Conservation (phyloP, 768 basidiomycete species). For the Mycena capillaripes region DNA sequence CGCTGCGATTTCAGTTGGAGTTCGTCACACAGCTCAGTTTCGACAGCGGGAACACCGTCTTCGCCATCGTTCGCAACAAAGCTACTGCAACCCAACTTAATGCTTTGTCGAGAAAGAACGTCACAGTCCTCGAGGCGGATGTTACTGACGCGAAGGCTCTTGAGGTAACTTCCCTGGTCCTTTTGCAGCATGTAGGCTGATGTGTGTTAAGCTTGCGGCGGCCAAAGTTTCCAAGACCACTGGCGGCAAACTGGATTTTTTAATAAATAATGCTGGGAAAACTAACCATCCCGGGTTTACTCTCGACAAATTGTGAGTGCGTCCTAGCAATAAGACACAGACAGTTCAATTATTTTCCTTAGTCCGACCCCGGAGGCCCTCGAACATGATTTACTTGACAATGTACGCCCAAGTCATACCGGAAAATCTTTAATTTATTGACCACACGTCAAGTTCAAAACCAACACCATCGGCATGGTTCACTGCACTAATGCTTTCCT, state of each 20-base stretch:
- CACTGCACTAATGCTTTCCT: not conserved
- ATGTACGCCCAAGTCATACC: not conserved
- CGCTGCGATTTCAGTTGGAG: not conserved
- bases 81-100: not conserved
- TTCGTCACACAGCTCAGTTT: not conserved
- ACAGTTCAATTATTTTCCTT: not conserved
- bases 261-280: slow-evolving; percentile 14
- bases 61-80: not conserved
- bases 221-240: not conserved
- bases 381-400: slow-evolving; percentile 12
- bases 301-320: slow-evolving; percentile 2
- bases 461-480: not conserved
- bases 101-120: not conserved
- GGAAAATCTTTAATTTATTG: not conserved
- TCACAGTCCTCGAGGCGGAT: not conserved
- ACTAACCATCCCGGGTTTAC: not conserved
- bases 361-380: slow-evolving; percentile 16
- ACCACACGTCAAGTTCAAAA: not conserved
- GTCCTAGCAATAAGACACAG: not conserved
- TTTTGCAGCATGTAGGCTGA: not conserved
- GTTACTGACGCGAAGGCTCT: not conserved
- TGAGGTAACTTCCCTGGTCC: not conserved
- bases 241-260: not conserved
- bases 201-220: not conserved
- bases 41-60: not conserved